Evolutionary conservation across 306 rosid genomes (phyloP).

Genomic region (Glycyrrhiza uralensis): DNA sequence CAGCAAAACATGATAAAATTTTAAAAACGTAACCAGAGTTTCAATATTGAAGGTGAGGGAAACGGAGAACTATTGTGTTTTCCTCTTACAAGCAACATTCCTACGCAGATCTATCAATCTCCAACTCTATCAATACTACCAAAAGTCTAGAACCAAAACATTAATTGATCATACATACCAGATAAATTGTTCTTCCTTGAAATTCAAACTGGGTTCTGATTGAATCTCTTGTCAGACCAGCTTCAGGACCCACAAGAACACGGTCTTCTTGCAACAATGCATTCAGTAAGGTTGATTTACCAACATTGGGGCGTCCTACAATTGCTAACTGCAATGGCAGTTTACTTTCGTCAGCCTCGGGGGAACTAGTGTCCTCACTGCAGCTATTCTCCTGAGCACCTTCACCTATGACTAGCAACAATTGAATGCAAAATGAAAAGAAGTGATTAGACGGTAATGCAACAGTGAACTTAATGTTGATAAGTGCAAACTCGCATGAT

Average conservation of each 20-base stretch:
- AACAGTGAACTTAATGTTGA: background rate
- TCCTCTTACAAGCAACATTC: conserved; percentile 11
- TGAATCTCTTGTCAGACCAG: conserved; percentile 94
- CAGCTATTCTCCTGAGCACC: conserved; percentile 31
- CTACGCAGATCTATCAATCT: conserved; percentile 9
- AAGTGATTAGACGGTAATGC: background rate
- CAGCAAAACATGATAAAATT: conserved; percentile 20
- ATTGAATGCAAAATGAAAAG: conserved; percentile 5
- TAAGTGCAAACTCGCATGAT: background rate
- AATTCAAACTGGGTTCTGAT: conserved; percentile 85
- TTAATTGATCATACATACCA: conserved; percentile 43
- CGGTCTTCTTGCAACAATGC: conserved; percentile 90
- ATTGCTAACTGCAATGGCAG: conserved; percentile 83
- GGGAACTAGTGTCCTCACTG: conserved; percentile 27
- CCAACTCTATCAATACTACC: background rate
- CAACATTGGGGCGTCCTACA: conserved; percentile 96
- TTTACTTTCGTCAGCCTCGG: conserved; percentile 62
- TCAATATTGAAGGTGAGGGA: background rate
- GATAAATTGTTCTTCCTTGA: conserved; percentile 80
- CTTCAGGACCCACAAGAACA: conserved; percentile 95
- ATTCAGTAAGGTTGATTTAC: conserved; percentile 89
- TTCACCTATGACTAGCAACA: conserved; percentile 43
- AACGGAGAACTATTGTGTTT: conserved; percentile 15
- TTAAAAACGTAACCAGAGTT: background rate
- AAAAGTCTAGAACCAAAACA: conserved; percentile 13